Evolutionary conservation across 208 protist genomes (phyloP), one percentile per base, ranked within the genome.

Genomic region (Leishmania braziliensis): DNA sequence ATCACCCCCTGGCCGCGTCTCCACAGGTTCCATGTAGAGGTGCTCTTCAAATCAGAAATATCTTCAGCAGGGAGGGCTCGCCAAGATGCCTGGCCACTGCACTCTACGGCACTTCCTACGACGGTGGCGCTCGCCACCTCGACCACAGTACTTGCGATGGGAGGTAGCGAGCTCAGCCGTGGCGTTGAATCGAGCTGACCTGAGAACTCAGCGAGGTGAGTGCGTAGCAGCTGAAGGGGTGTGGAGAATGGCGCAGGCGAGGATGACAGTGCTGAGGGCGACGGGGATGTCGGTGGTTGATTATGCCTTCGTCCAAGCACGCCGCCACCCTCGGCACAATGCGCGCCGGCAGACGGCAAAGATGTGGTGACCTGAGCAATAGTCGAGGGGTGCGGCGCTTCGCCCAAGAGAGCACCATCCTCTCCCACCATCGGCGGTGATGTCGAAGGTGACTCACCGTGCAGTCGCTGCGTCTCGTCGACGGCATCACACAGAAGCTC

Each of bases 401-500:
- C 43, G 43, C 10, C 43, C 65, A 8, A 26, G 68, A 72, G 8
- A 26, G 20, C 43, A 51, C 62, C 68, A 2, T 26, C 68, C 43
- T 33, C 68, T 5, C 43, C 8, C 43, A 18, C 43, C 9, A 29
- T 3, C 39, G 36, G 23, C n/a, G n/a, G 43, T n/a, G 33, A 36
- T 14, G 56, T 14, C 20, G 74, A 43, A 16, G 77, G 65, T 8
- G 82, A 79, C 56, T 81, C 75, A n/a, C 79, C 79, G 5, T 23
- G 56, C 48, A 86, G 75, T 9, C 75, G 83, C 75, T 86, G 83
- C 33, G 83, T 86, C 12, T 80, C 83, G 16, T 51, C 63, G 33
- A 46, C 68, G 48, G 36, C 60, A 39, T 63, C 71, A 46, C n/a
- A 43, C 2, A 74, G 56, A 23, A 75, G 26, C 51, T 69, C 77